Evolutionary conservation across 805 yeast species (phyloP).

Genomic region (Yamadazyma scolyti): DNA sequence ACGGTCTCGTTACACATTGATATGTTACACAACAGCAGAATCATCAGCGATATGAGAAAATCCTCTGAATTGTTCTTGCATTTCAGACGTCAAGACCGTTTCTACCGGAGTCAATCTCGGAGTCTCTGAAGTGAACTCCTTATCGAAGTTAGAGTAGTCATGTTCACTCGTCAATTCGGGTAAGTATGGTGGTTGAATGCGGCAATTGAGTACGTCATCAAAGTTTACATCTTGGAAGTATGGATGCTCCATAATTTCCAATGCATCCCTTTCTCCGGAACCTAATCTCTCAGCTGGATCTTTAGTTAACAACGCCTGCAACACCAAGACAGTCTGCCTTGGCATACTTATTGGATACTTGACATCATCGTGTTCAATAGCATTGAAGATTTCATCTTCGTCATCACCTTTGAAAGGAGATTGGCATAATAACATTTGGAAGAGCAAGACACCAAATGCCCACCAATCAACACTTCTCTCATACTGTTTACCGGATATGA

Average conservation of each 20-base stretch:
- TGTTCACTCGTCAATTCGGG: constrained; percentile 87
- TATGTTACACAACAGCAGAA: constrained; percentile 19
- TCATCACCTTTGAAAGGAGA: constrained; percentile 98
- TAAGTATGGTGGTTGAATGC: constrained; percentile 82
- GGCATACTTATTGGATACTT: constrained; percentile 97
- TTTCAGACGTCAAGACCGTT: constrained; percentile 74
- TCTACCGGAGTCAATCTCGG: constrained; percentile 95
- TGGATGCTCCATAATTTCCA: constrained; percentile 92
- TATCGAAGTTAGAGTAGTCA: constrained; percentile 90
- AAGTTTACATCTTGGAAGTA: constrained; percentile 88
- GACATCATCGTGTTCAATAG: constrained; percentile 94
- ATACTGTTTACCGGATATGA: constrained; percentile 86
- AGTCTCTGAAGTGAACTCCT: constrained; percentile 89
- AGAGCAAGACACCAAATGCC: constrained; percentile 96
- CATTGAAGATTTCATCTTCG: constrained; percentile 95
- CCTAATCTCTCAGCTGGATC: constrained; percentile 87
- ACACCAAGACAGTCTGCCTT: constrained; percentile 88
- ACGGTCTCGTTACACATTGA: too few relatives aligned
- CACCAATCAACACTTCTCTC: constrained; percentile 98
- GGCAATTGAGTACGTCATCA: constrained; percentile 71
- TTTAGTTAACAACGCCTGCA: constrained; percentile 86
- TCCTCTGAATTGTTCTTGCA: constrained; percentile 97
- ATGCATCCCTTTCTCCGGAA: constrained; percentile 82
- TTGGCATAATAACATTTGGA: constrained; percentile 94
- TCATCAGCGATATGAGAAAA: constrained; percentile 83